These are phyloP conservation scores for Cladophialophora immunda DNA, from an alignment of 2,329 filamentous ascomycete species.

Conservation along the genomic window DNA sequence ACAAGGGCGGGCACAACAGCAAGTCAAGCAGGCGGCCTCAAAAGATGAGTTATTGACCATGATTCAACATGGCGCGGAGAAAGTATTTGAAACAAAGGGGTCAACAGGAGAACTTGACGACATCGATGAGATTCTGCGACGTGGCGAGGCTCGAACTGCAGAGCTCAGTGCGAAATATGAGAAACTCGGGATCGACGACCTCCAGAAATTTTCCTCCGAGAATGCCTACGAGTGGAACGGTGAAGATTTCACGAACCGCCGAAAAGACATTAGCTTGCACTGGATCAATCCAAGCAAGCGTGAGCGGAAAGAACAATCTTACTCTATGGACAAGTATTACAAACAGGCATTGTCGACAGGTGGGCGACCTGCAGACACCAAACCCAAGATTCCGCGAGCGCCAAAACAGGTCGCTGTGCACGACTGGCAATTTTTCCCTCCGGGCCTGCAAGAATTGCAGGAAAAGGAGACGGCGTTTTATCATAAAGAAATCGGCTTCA, in stretches of 20 bases:
- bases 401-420: conserved; percentile 92
- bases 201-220: conserved; percentile 97
- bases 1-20: conserved; percentile 90
- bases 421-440: conserved; percentile 97
- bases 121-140: conserved; percentile 85
- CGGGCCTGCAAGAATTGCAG: conserved; percentile 83
- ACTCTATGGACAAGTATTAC: conserved; percentile 99
- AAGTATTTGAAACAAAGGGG: conserved; percentile 82
- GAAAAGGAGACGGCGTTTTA: conserved; percentile 96
- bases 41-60: conserved; percentile 97
- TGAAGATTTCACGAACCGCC: conserved; percentile 89
- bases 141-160: conserved; percentile 88
- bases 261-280: conserved; percentile 88
- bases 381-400: conserved; percentile 93
- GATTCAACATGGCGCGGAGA: conserved; percentile 99
- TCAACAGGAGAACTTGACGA: conserved; percentile 75
- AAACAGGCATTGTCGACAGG: conserved; percentile 86
- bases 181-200: conserved; percentile 92
- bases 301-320: conserved; percentile 96
- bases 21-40: conserved; percentile 87
- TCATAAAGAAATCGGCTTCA: conserved; percentile 95
- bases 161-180: conserved; percentile 94
- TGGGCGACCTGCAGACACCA: conserved; percentile 76
- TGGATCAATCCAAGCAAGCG: conserved; percentile 99
- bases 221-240: conserved; percentile 99